Base-by-base conservation (phyloP, 2,329 filamentous ascomycete species). In the Penicillium sp. region DNA sequence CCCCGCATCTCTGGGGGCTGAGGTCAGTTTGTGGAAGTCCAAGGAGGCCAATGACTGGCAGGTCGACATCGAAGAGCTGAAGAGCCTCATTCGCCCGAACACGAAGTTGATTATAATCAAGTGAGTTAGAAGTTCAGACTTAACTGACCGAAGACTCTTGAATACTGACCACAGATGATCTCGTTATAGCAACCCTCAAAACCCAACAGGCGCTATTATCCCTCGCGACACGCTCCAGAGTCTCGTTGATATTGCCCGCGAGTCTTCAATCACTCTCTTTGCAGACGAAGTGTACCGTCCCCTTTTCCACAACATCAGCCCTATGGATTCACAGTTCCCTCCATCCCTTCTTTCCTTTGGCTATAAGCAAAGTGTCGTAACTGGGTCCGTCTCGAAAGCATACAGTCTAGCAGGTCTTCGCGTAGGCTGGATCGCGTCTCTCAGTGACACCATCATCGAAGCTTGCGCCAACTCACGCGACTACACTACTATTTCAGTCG, bases 401-500 rank as follows among this genome's bases (percentile, higher is more conserved):
- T 97, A 92, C 77, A 87, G 90, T 2, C 79, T 97, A 4, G 91
- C 92, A 0, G 92, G 93, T 1, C 88, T 96, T 63, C 87, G 92
- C 0, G 77, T 93, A 1, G 93, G 93, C 35, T 97, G 93, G 93
- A 83, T 94, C 60, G 91, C 90, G 3, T 89, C 88, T 14, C 85
- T 86, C 28, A 85, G 87, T 73, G 71, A 73, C 5, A 77, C 79
- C 0, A 82, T 96, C 58, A 83, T 94, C 56, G 83, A 87, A 54
- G 80, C 82, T 14, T 82, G 90, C 63, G 86, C 88, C 11, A 76
- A 80, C 14, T 87, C 88, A 1, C 83, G 92, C 43, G 89, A 95
- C 74, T 96, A 95, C 79, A 96, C 91, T 3, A 93, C 90, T 28
- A 96, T 96, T 69, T 90, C 89, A 42, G 91, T 96, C 0, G 91